phyloP scores from a whole-genome alignment of 768 basidiomycete genomes.

The Inosperma sp. region DNA sequence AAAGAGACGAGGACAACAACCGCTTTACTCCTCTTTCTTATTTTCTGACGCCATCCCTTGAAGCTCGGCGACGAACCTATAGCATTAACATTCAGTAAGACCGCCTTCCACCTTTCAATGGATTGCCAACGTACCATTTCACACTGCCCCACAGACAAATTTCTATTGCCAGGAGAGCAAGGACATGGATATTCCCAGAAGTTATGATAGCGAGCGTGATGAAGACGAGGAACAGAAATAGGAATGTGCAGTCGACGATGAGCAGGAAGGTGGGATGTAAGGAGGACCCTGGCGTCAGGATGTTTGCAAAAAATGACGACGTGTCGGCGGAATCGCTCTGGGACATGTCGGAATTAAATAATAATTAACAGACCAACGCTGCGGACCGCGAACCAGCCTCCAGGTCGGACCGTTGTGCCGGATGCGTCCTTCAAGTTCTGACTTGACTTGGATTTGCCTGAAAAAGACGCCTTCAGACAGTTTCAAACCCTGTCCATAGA shows the following conservation, averaged over 20 bases:
- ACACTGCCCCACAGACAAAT: conserved; percentile 71
- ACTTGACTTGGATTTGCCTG: no score
- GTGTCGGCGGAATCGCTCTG: background rate
- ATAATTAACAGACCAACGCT: background rate
- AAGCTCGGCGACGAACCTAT: conserved; percentile 67
- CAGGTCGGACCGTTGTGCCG: no score
- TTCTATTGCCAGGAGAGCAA: conserved; percentile 62
- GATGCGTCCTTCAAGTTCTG: no score
- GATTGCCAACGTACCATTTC: conserved; percentile 56
- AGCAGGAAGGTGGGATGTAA: conserved; percentile 66
- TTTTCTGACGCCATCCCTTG: conserved; percentile 31
- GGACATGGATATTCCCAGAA: conserved; percentile 60
- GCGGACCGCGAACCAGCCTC: background rate
- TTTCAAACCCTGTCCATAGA: no score
- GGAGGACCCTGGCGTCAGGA: conserved; percentile 73
- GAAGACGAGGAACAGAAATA: conserved; percentile 54
- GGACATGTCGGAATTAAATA: background rate
- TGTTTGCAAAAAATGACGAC: conserved; percentile 43
- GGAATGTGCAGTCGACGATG: conserved; percentile 58
- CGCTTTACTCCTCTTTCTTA: background rate
- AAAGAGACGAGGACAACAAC: no score
- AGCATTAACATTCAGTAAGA: conserved; percentile 5
- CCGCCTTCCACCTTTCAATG: conserved; percentile 18
- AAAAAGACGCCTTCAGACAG: no score
- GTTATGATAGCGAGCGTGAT: conserved; percentile 56